Evolutionary conservation across 2,329 filamentous ascomycete species (phyloP), one percentile per base, ranked within the genome.

Genomic region (Fusarium brevicatenulatum): DNA sequence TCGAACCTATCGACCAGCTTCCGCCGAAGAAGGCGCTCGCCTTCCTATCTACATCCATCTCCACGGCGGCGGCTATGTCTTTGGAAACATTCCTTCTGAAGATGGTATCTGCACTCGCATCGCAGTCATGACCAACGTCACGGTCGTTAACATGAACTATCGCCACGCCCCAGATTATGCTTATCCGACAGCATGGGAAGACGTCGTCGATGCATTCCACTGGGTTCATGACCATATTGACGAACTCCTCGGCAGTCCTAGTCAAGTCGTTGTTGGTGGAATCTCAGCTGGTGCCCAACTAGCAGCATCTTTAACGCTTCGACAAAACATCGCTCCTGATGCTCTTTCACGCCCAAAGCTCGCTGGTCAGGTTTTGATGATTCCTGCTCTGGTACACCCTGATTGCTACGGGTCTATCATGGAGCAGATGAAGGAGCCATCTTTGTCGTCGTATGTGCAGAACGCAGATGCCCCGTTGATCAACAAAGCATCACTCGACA

Each of bases 101-200:
- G 88, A 91, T 60, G 84, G 85, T 0, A 81, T 80, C 2, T 91
- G 88, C 69, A 78, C 85, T 0, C 81, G 82, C 0, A 83, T 89
- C 15, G 85, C 87, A 0, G 76, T 84, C 18, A 80, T 81, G 9
- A 76, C 82, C 0, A 77, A 80, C 2, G 81, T 85, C 5, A 78
- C 86, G 0, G 87, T 90, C 0, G 72, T 90, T 3, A 88, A 89
- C 46, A 80, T 90, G 18, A 88, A 89, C 70, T 91, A 91, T 75
- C 85, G 89, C 0, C 88, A 91, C 72, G 88, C 88, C 0, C 89
- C 89, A 0, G 85, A 90, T 57, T 79, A 84, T 68, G 72, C 66
- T 0, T 90, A 86, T 63, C 89, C 89, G 0, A 86, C 83, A 0
- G 83, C 85, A 0, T 89, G 85, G 85, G 68, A 86, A 47, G 89